Evolutionary conservation across 1,284 basidiomycete genomes (phyloP).

Genomic region (Sporisorium graminicola): DNA sequence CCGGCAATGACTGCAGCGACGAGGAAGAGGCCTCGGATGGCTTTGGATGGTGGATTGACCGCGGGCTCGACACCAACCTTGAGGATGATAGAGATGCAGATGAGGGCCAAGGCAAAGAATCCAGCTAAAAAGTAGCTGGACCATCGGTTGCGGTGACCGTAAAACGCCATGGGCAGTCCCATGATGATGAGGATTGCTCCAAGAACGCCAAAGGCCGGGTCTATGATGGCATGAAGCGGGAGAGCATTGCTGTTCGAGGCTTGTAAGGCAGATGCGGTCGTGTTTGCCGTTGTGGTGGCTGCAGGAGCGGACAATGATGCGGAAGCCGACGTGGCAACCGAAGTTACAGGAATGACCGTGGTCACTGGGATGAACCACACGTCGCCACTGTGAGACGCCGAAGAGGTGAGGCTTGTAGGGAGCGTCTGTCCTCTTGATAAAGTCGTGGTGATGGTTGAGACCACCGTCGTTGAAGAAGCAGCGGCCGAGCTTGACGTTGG

Average conservation of each 20-base stretch:
- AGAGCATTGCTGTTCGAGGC: conserved; percentile 18
- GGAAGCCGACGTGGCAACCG: conserved; percentile 6
- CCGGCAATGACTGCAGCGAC: conserved; percentile 84
- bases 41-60: conserved; percentile 81
- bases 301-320: conserved; percentile 13
- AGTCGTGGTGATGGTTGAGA: conserved; percentile 45
- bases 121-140: conserved; percentile 74
- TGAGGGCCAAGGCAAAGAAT: conserved; percentile 86
- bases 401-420: conserved; percentile 36
- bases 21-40: conserved; percentile 88
- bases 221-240: conserved; percentile 72
- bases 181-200: conserved; percentile 89
- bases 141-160: conserved; percentile 76
- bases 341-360: conserved; percentile 24
- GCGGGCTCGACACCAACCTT: conserved; percentile 87
- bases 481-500: conserved; percentile 10
- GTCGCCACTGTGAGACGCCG: conserved; percentile 32
- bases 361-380: conserved; percentile 43
- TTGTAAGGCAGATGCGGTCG: conserved; percentile 10
- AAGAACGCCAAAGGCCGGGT: conserved; percentile 88
- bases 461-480: conserved; percentile 11
- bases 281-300: conserved; percentile 11
- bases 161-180: conserved; percentile 87
- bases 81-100: conserved; percentile 87
- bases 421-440: conserved; percentile 37